Evolutionary conservation across 2,329 filamentous ascomycete genomes (phyloP), one percentile per base, ranked within the genome.

Genomic region (Beauveria varroae): DNA sequence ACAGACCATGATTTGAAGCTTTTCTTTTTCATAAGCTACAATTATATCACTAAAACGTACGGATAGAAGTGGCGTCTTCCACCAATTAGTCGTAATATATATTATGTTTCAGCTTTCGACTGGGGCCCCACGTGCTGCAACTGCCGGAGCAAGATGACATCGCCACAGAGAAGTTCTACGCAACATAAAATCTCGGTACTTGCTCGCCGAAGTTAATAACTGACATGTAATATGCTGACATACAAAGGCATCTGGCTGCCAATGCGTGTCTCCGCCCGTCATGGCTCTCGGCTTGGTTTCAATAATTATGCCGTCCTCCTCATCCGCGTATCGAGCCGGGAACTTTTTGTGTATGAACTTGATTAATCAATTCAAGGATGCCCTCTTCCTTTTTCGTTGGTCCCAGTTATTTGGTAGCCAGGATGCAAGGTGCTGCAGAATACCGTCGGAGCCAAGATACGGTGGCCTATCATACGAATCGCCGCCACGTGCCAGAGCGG

Each of bases 91-190:
- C 30, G 28, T 34, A 34, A 14, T 34, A 37, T 34, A 37, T 37
- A 37, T 37, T 59, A 7, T 51, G 37, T 59, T 59, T 51, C 47
- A 52, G 57, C 47, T 41, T 22, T 14, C 37, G 49, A 53, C 57
- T n/a, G 28, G 57, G 57, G 57, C 46, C 37, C 57, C 57, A 60
- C 57, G 57, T 60, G 57, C n/a, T 12, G 20, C 37, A 41, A 51
- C 24, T 51, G 47, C 20, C 24, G 24, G 22, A n/a, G 37, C 37
- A 41, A 59, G 47, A 52, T 16, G 37, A 18, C 43, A 49, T 57
- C 3, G 34, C 34, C 34, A 37, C 34, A 37, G 5, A 14, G 12
- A 37, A 37, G 34, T 12, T 37, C 12, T 37, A 16, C 12, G 5
- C 34, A 37, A 12, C 34, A 37, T 37, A 16, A 5, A 14, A 37